Evolutionary conservation across 768 basidiomycete species (phyloP).

Genomic region (Ramaria rubella): DNA sequence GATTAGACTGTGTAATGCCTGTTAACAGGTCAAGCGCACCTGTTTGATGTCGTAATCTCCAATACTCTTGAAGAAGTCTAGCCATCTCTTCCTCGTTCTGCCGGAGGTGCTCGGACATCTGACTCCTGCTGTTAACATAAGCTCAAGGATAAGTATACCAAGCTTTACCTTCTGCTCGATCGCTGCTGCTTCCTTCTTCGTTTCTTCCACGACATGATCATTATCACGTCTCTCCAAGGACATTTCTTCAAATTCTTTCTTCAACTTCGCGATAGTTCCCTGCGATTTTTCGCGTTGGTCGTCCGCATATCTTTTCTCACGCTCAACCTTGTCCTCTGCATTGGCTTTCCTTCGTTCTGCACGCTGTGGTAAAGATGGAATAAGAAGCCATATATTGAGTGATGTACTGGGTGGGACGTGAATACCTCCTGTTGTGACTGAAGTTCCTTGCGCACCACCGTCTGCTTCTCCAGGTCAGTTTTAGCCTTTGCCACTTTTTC

Average conservation of each 20-base stretch:
- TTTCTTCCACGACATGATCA: conserved; percentile 71
- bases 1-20: neutral
- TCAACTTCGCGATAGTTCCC: conserved; percentile 65
- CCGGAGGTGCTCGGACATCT: conserved; percentile 76
- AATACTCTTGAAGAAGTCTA: conserved; percentile 77
- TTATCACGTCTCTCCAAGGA: conserved; percentile 67
- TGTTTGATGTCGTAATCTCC: conserved; percentile 69
- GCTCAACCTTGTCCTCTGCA: conserved; percentile 75
- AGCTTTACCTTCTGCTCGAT: conserved; percentile 54
- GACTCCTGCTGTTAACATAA: neutral
- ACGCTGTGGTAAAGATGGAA: conserved; percentile 41
- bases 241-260: conserved; percentile 77
- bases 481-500: conserved; percentile 64
- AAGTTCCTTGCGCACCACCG: conserved; percentile 67
- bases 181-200: conserved; percentile 61
- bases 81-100: conserved; percentile 73
- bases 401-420: conserved; percentile 1
- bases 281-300: conserved; percentile 72
- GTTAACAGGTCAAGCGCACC: conserved; percentile 35
- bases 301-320: conserved; percentile 71
- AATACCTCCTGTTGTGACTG: conserved; percentile 60
- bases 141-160: neutral
- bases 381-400: neutral
- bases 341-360: conserved; percentile 74
- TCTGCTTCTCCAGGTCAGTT: conserved; percentile 64